Evolutionary conservation across 1,284 basidiomycete genomes (phyloP).

Genomic region (Microbotryum silenes-acaulis): DNA sequence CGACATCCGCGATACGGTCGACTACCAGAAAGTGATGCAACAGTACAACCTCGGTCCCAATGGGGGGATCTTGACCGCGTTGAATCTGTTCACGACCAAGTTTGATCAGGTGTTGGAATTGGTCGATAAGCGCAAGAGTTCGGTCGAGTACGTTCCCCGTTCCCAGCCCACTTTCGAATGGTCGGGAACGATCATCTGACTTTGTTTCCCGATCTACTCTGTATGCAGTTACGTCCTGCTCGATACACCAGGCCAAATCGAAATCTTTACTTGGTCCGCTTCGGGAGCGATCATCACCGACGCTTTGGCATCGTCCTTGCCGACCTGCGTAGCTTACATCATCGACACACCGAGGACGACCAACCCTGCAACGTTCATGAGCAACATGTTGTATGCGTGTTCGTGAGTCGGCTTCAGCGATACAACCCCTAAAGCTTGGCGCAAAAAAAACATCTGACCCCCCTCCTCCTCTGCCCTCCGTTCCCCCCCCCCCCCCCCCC

Average conservation of each 20-base stretch:
- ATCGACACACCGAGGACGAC: constrained; percentile 95
- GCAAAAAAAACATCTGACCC: background rate
- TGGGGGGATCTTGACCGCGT: constrained; percentile 90
- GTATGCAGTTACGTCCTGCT: constrained; percentile 75
- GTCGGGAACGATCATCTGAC: background rate
- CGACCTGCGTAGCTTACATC: constrained; percentile 91
- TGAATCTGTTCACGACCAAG: constrained; percentile 98
- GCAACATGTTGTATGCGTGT: constrained; percentile 99
- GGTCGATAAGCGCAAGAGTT: constrained; percentile 81
- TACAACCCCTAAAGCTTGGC: background rate
- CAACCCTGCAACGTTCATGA: constrained; percentile 98
- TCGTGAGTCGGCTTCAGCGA: constrained; percentile 51
- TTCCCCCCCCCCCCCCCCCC: background rate
- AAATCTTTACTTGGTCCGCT: constrained; percentile 99
- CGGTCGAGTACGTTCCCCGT: constrained; percentile 77
- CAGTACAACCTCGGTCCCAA: constrained; percentile 99
- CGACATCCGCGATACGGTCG: constrained; percentile 94
- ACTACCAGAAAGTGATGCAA: constrained; percentile 98
- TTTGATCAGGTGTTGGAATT: constrained; percentile 93
- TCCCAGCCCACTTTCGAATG: no score
- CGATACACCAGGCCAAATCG: constrained; percentile 98
- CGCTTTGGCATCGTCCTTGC: constrained; percentile 85
- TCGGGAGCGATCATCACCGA: constrained; percentile 98
- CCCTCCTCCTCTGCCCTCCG: background rate
- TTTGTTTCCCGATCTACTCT: background rate